Conservation (phyloP, 768 basidiomycete species). For the Ephemerocybe angulata region DNA sequence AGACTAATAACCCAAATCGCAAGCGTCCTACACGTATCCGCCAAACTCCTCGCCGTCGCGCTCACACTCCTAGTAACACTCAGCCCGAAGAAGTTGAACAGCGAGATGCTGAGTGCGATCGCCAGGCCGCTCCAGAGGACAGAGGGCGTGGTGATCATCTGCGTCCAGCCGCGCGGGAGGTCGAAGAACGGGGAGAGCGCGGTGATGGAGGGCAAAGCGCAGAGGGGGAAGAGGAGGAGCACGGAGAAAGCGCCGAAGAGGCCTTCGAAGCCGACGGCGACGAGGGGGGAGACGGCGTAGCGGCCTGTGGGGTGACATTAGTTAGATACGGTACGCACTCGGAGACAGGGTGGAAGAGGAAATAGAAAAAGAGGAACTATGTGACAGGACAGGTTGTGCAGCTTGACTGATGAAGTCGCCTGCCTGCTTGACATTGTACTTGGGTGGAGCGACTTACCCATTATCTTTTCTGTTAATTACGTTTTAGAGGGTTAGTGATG, state of each 20-base stretch:
- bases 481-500: slow-evolving; percentile 4
- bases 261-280: slow-evolving; percentile 94
- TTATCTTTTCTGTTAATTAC: slow-evolving; percentile 77
- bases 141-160: slow-evolving; percentile 75
- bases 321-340: too few species aligned
- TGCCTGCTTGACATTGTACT: too few species aligned
- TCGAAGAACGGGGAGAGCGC: slow-evolving; percentile 76
- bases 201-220: slow-evolving; percentile 66
- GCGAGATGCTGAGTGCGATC: slow-evolving; percentile 71
- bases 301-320: slow-evolving; percentile 34
- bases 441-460: slow-evolving; percentile 44
- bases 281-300: slow-evolving; percentile 82
- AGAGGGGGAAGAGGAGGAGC: slow-evolving; percentile 72
- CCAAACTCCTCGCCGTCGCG: slow-evolving; percentile 86
- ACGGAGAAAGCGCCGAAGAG: slow-evolving; percentile 85
- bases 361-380: slow-evolving; percentile 2
- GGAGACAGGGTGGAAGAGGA: background rate
- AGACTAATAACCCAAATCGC: slow-evolving; percentile 95
- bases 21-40: slow-evolving; percentile 93
- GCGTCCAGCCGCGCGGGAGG: slow-evolving; percentile 82
- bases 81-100: slow-evolving; percentile 88
- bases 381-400: too few species aligned
- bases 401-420: too few species aligned
- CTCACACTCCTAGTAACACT: slow-evolving; percentile 92
- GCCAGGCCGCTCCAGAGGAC: slow-evolving; percentile 67